These are phyloP conservation scores for Diaporthe velutina DNA, from an alignment of 2,329 filamentous ascomycete genomes.

Conservation along the genomic window DNA sequence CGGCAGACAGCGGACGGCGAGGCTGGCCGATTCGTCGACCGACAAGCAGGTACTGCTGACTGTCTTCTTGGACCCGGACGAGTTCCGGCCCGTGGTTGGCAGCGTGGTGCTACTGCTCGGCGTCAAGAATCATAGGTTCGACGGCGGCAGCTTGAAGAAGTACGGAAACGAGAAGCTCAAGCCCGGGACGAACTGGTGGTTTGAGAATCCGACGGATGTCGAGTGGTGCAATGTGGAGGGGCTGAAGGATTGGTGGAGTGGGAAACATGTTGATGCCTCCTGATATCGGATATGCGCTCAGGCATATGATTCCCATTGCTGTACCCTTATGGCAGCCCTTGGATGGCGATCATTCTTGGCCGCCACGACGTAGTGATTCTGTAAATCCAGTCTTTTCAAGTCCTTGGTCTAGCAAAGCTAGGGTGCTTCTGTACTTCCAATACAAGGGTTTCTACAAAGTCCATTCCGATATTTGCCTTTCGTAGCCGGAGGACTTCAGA, in stretches of 20 bases:
- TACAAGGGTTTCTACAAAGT: not conserved
- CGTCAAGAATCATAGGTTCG: slow-evolving; percentile 70
- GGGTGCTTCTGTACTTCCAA: not conserved
- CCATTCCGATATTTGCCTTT: not conserved
- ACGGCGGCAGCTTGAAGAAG: slow-evolving; percentile 59
- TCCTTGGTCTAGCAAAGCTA: not conserved
- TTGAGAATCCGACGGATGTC: slow-evolving; percentile 59
- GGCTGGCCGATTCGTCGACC: slow-evolving; percentile 65
- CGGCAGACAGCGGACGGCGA: slow-evolving; percentile 62
- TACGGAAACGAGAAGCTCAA: slow-evolving; percentile 53
- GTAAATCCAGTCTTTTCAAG: not conserved
- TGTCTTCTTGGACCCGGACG: slow-evolving; percentile 65
- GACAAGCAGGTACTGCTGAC: slow-evolving; percentile 66
- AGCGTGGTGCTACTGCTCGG: slow-evolving; percentile 65
- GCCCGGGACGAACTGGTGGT: slow-evolving; percentile 61
- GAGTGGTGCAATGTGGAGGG: slow-evolving; percentile 63
- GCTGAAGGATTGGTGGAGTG: slow-evolving; percentile 60
- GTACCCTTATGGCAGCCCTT: no score
- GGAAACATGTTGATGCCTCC: not conserved
- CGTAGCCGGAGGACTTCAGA: not conserved
- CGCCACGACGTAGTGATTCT: not conserved
- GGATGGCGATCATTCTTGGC: not conserved
- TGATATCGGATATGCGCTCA: not conserved
- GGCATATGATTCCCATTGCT: not conserved
- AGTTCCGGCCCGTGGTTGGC: slow-evolving; percentile 61